These are phyloP conservation scores for Cryphonectria radicalis DNA, from an alignment of 2,329 filamentous ascomycete species.

Conservation along the genomic window DNA sequence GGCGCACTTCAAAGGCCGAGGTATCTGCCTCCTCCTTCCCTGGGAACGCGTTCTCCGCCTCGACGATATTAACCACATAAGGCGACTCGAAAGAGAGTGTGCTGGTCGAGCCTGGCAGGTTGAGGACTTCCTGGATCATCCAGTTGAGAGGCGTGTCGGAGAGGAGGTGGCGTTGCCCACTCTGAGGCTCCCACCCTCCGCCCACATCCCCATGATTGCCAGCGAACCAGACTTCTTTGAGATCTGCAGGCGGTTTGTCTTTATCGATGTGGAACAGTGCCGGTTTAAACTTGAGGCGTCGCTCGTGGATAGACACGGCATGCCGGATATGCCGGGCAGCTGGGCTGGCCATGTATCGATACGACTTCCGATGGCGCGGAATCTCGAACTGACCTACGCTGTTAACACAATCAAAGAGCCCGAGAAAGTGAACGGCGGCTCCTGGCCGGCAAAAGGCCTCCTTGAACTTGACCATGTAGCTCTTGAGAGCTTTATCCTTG, in stretches of 20 bases:
- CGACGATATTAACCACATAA: not conserved
- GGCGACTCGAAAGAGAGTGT: not conserved
- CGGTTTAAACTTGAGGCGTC: constrained; percentile 59
- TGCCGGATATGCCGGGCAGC: constrained; percentile 54
- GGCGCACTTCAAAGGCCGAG: not conserved
- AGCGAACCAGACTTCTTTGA: constrained; percentile 59
- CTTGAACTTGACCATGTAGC: constrained; percentile 16
- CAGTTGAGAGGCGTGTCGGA: constrained; percentile 56
- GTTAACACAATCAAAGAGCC: constrained; percentile 59
- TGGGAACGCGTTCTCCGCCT: not conserved
- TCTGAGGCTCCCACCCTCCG: constrained; percentile 51
- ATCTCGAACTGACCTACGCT: constrained; percentile 49
- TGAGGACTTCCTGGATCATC: constrained; percentile 55
- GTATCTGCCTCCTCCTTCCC: not conserved
- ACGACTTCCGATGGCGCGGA: not conserved
- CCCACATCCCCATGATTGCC: constrained; percentile 59
- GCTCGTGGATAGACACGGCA: constrained; percentile 57
- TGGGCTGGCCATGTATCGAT: constrained; percentile 42
- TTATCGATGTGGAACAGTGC: constrained; percentile 50
- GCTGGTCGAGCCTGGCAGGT: not conserved
- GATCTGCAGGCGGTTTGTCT: constrained; percentile 30
- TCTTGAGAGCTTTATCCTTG: constrained; percentile 29
- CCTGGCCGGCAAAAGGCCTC: constrained; percentile 51
- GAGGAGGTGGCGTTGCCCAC: constrained; percentile 45
- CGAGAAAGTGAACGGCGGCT: constrained; percentile 54